Evolutionary conservation across 1,139 yeast genomes (phyloP), one percentile per base, ranked within the genome.

Genomic region (Wickerhamomyces sp.): DNA sequence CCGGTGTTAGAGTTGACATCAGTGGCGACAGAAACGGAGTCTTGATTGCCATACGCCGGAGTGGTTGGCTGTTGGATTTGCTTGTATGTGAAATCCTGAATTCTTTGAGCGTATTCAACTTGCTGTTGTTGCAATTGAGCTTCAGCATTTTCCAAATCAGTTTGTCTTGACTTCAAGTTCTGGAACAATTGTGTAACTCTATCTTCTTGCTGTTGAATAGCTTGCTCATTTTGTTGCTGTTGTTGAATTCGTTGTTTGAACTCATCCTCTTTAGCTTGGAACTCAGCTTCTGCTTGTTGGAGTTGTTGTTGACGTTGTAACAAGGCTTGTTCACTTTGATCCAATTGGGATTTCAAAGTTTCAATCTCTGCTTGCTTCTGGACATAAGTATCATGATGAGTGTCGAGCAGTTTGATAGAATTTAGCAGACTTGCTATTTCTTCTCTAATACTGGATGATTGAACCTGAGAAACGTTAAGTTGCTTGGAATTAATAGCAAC

Each of bases 401-500:
- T 60, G 40, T 62, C 62, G 33, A 62, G 58, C 47, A 64, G 71
- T 44, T 52, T 57, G 19, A 40, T 27, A 52, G 51, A 39, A 39
- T 54, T 25, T 48, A 63, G 14, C 42, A 70, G 54, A 36, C 58
- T 68, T 16, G 68, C 73, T 29, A 75, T 68, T 51, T 81, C 83
- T 10, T 57, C 56, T 43, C 62, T 62, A 28, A 75, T 59, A 20
- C 62, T 58, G 26, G 58, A 47, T 20, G 68, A 66, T 31, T 62
- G 62, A 16, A 75, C 66, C 40, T 78, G 66, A 23, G 72, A 68
- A 5, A 81, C 75, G 31, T 75, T 79, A 36, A 78, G 69, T 55
- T 87, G 95, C 24, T 83, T 79, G 36, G 75, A 70, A 48, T 75
- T 74, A 19, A 86, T 86, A 25, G 81, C 70, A 16, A 72, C 68